Percentiles rank a stretch among this genome's conserved stretches.
phyloP scores from a whole-genome alignment of 305 asterid genomes.

The Plantago lanceolata region DNA sequence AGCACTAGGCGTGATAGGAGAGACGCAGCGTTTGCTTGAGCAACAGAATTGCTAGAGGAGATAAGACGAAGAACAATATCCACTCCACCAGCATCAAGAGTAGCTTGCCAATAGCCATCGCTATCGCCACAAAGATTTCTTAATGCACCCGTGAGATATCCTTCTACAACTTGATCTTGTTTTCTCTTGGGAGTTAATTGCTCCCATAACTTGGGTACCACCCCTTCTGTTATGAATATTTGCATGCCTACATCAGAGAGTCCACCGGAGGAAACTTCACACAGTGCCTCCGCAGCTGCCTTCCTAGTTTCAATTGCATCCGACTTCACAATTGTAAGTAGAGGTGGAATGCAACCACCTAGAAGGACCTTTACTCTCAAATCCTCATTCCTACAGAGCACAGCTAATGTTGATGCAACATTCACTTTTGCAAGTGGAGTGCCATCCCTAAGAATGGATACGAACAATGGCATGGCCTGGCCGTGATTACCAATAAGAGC shows the following conservation, averaged over 20 bases:
- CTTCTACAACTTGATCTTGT: conserved; percentile 73
- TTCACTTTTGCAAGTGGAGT: conserved; percentile 59
- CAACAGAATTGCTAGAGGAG: conserved; percentile 49
- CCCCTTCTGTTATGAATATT: conserved; percentile 79
- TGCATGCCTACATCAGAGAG: conserved; percentile 75
- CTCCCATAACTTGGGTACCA: conserved; percentile 79
- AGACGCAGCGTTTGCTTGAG: conserved; percentile 86
- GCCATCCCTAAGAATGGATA: conserved; percentile 75
- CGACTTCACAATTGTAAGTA: conserved; percentile 70
- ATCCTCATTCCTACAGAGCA: conserved; percentile 70
- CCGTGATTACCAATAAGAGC: conserved; percentile 75
- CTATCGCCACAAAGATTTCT: conserved; percentile 85
- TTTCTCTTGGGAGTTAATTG: conserved; percentile 49
- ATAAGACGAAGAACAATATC: conserved; percentile 68
- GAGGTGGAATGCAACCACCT: conserved; percentile 91
- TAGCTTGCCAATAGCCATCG: conserved; percentile 70
- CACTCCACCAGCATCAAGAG: conserved; percentile 80
- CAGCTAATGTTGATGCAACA: conserved; percentile 62
- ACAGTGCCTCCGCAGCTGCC: conserved; percentile 84
- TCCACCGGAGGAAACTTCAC: conserved; percentile 64
- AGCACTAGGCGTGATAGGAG: conserved; percentile 66
- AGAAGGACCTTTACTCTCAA: conserved; percentile 77
- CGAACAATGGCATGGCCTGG: conserved; percentile 83
- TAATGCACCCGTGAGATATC: conserved; percentile 70
- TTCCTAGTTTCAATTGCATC: conserved; percentile 64